These are phyloP conservation scores for Colletotrichum sublineola DNA, from an alignment of 2,329 filamentous ascomycete species.

Conservation along the genomic window DNA sequence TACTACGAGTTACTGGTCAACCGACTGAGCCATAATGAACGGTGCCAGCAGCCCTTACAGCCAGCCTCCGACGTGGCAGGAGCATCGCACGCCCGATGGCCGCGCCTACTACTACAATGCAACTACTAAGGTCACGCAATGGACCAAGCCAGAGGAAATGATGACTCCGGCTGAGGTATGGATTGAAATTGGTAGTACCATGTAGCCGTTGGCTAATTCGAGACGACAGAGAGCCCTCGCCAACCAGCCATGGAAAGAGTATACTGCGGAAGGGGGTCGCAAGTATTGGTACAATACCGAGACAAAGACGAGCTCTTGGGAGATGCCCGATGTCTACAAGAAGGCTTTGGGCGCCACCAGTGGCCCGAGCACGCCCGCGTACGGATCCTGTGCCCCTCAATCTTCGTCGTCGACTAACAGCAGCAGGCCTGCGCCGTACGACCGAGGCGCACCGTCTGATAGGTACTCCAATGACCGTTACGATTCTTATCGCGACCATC, in stretches of 20 bases:
- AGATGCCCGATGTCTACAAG: slow-evolving; percentile 88
- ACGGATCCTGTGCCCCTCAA: slow-evolving; percentile 43
- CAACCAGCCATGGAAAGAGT: slow-evolving; percentile 92
- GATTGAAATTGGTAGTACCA: slow-evolving; percentile 21
- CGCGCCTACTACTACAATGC: slow-evolving; percentile 93
- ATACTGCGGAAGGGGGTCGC: slow-evolving; percentile 85
- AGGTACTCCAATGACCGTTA: slow-evolving; percentile 53
- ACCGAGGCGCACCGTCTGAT: slow-evolving; percentile 51
- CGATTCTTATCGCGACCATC: slow-evolving; percentile 55
- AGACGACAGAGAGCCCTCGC: slow-evolving; percentile 77
- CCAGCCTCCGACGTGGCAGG: slow-evolving; percentile 77
- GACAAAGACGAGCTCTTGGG: slow-evolving; percentile 93
- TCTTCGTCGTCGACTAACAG: slow-evolving; percentile 37
- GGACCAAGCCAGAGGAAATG: slow-evolving; percentile 92
- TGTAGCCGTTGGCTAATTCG: slow-evolving; percentile 42
- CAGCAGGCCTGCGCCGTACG: slow-evolving; percentile 56
- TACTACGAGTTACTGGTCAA: background rate
- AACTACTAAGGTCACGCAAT: slow-evolving; percentile 88
- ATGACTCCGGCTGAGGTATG: slow-evolving; percentile 85
- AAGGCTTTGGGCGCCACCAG: slow-evolving; percentile 74
- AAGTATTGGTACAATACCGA: slow-evolving; percentile 97
- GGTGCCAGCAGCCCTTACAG: slow-evolving; percentile 63
- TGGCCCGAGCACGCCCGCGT: slow-evolving; percentile 60
- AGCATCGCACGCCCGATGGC: slow-evolving; percentile 84
- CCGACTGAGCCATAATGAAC: slow-evolving; percentile 64